A percentile compares a stretch with the other conserved stretches of the same genome.
These are phyloP conservation scores for Vairimorpha necatrix DNA, from an alignment of 371 early-diverging fungal genomes.

Conservation along the genomic window DNA sequence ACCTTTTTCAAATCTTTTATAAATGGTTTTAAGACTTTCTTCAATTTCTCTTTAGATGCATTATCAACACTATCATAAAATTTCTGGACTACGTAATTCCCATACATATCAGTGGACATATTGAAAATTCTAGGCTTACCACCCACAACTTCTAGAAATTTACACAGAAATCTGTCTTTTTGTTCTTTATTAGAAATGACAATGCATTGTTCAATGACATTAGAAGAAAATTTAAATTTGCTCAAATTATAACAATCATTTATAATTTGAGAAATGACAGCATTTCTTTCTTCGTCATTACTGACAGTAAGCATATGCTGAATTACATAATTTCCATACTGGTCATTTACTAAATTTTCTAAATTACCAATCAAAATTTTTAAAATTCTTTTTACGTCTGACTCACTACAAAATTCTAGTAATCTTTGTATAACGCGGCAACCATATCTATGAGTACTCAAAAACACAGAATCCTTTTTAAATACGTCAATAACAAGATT, in stretches of 20 bases:
- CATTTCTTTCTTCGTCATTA: conserved; percentile 67
- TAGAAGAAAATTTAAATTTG: conserved; percentile 96
- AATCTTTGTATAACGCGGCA: conserved; percentile 98
- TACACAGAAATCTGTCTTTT: conserved; percentile 37
- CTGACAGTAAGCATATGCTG: conserved; percentile 94
- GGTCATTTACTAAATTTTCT: conserved; percentile 83
- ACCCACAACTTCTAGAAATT: conserved; percentile 33
- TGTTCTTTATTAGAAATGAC: conserved; percentile 24
- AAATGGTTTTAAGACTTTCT: conserved; percentile 46
- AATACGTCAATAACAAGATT: conserved; percentile 70
- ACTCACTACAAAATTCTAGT: conserved; percentile 74
- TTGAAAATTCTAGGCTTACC: conserved; percentile 75
- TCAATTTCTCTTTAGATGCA: conserved; percentile 50
- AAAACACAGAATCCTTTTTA: conserved; percentile 81
- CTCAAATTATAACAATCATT: conserved; percentile 56
- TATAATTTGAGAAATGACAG: conserved; percentile 75
- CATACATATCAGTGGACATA: conserved; percentile 94
- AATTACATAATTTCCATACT: conserved; percentile 99
- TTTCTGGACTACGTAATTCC: conserved; percentile 98
- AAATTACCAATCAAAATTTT: conserved; percentile 69
- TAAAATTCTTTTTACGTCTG: conserved; percentile 43
- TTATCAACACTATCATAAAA: conserved; percentile 73
- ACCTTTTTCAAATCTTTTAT: conserved; percentile 60
- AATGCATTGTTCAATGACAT: conserved; percentile 77
- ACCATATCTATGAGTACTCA: conserved; percentile 97